phyloP scores from a whole-genome alignment of 2,329 filamentous ascomycete species.

The Lachnellula subtilissima region DNA sequence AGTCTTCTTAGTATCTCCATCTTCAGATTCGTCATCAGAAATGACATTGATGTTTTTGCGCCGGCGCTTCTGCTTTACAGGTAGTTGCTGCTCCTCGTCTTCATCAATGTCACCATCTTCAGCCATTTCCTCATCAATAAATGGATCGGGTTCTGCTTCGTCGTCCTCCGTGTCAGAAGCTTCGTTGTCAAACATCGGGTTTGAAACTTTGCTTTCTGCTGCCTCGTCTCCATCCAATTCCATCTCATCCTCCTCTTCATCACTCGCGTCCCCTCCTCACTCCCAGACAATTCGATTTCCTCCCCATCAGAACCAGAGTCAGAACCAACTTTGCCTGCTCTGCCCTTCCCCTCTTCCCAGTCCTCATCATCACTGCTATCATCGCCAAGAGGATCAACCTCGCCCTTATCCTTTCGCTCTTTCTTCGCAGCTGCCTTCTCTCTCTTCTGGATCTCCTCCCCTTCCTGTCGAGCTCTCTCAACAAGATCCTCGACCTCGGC shows the following conservation, averaged over 20 bases:
- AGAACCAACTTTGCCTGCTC: slow-evolving; percentile 39
- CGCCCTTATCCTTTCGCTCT: slow-evolving; percentile 43
- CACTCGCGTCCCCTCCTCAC: slow-evolving; percentile 37
- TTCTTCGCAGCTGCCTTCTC: slow-evolving; percentile 73
- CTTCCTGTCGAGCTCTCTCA: slow-evolving; percentile 76
- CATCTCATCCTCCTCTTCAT: slow-evolving; percentile 19
- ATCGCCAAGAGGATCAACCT: slow-evolving; percentile 41
- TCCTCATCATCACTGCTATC: slow-evolving; percentile 55
- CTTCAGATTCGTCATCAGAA: slow-evolving; percentile 41
- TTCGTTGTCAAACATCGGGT: slow-evolving; percentile 29
- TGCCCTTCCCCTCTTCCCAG: slow-evolving; percentile 42
- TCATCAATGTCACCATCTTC: slow-evolving; percentile 23
- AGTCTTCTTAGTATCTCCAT: slow-evolving; percentile 30
- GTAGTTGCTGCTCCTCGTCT: slow-evolving; percentile 26
- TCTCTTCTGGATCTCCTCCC: slow-evolving; percentile 68
- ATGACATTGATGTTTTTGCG: slow-evolving; percentile 29
- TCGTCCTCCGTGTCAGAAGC: slow-evolving; percentile 38
- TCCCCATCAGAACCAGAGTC: slow-evolving; percentile 33
- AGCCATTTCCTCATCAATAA: slow-evolving; percentile 29
- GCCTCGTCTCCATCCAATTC: slow-evolving; percentile 41
- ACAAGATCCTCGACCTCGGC: slow-evolving; percentile 84
- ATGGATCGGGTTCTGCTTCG: slow-evolving; percentile 23
- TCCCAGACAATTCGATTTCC: slow-evolving; percentile 32
- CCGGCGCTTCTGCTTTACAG: slow-evolving; percentile 12
- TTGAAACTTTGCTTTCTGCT: slow-evolving; percentile 27